Evolutionary conservation across 2,329 filamentous ascomycete species (phyloP).

Genomic region (Allantophomopsis lycopodina): DNA sequence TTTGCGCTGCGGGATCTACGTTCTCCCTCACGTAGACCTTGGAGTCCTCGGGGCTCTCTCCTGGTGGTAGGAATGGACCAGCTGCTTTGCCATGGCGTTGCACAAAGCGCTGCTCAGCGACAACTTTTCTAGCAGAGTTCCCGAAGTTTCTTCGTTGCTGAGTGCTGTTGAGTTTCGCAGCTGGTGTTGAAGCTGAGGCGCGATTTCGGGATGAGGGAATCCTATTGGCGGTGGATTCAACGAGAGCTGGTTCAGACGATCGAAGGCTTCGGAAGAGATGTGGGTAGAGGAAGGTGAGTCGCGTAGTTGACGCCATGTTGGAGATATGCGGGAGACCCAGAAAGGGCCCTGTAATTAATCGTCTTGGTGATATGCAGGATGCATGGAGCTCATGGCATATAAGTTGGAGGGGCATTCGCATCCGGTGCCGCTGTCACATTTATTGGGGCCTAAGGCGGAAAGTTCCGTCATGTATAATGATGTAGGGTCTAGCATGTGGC

Average conservation of each 20-base stretch:
- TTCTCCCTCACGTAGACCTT: slow-evolving; percentile 6
- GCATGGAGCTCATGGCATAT: too few relatives aligned
- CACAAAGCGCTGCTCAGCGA: slow-evolving; percentile 28
- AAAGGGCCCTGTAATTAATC: too few relatives aligned
- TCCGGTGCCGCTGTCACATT: too few relatives aligned
- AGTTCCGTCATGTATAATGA: too few relatives aligned
- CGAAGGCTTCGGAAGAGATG: slow-evolving; percentile 45
- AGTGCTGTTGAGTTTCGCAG: slow-evolving; percentile 13
- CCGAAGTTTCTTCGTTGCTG: too few relatives aligned
- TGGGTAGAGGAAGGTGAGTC: slow-evolving; percentile 57
- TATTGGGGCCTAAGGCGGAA: too few relatives aligned
- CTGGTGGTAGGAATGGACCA: slow-evolving; percentile 29
- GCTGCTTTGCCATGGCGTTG: slow-evolving; percentile 47
- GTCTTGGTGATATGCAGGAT: too few relatives aligned
- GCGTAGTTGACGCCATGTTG: slow-evolving; percentile 30
- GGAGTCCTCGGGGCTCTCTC: slow-evolving; percentile 13
- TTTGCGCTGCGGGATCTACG: slow-evolving; percentile 1
- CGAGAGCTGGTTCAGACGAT: slow-evolving; percentile 24
- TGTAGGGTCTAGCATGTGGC: too few relatives aligned
- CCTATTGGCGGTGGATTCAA: slow-evolving; percentile 19
- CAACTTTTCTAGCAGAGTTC: too few relatives aligned
- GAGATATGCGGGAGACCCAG: too few relatives aligned
- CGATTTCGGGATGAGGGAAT: slow-evolving; percentile 12
- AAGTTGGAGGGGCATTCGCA: too few relatives aligned
- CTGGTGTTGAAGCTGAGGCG: slow-evolving; percentile 22